Evolutionary conservation across 2,329 filamentous ascomycete species (phyloP).

Genomic region (Thyridium curvatum): DNA sequence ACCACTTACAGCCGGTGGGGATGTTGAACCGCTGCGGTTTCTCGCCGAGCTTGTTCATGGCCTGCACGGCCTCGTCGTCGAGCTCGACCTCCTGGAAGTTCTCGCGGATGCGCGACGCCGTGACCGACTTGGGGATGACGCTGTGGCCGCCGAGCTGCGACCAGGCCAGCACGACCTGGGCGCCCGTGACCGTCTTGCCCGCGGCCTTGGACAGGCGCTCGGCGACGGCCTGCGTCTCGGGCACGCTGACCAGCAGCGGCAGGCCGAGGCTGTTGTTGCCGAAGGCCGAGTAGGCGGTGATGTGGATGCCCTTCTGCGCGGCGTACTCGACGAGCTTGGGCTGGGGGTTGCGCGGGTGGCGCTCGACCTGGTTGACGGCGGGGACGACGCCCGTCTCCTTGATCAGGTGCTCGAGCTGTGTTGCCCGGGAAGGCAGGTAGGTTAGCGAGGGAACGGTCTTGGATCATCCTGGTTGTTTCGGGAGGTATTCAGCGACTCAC

Average conservation of each 20-base stretch:
- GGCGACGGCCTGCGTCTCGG: constrained; percentile 49
- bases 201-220: constrained; percentile 27
- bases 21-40: constrained; percentile 4
- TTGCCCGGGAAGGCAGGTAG: too few species aligned
- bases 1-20: constrained; percentile 1
- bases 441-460: constrained; percentile 3
- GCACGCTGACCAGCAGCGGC: constrained; percentile 52
- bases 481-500: constrained; percentile 4
- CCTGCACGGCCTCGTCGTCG: constrained; percentile 1
- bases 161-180: constrained; percentile 51
- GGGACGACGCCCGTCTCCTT: constrained; percentile 49
- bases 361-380: constrained; percentile 64
- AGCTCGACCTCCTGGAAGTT: constrained; percentile 63
- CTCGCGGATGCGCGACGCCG: constrained; percentile 56
- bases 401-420: constrained; percentile 48
- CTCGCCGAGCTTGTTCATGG: constrained; percentile 2
- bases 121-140: constrained; percentile 73
- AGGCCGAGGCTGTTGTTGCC: constrained; percentile 36
- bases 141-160: constrained; percentile 43
- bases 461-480: constrained; percentile 1
- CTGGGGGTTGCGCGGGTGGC: constrained; percentile 58
- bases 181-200: constrained; percentile 36
- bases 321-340: constrained; percentile 54
- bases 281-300: constrained; percentile 58
- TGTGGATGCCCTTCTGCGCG: constrained; percentile 57